Conservation (phyloP, 192 early-diverging fungal species). For the Coemansia asiatica region DNA sequence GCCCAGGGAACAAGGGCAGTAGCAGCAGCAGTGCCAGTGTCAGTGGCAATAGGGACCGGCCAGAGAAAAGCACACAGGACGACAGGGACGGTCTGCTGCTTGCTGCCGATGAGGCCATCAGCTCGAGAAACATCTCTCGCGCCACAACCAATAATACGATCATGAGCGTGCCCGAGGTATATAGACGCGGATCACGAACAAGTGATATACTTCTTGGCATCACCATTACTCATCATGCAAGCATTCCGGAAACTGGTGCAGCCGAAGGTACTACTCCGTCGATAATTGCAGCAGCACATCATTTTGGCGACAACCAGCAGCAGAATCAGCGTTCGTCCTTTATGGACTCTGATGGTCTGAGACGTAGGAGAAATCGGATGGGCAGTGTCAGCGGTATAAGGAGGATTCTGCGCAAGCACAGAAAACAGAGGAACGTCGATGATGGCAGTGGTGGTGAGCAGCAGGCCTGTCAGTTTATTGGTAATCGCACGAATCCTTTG, state of each 20-base stretch:
- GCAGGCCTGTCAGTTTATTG: conserved; percentile 39
- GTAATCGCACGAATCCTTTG: conserved; percentile 44
- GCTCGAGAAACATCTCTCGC: conserved; percentile 21
- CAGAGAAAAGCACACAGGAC: background rate
- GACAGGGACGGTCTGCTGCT: conserved; percentile 30
- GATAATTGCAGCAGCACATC: background rate
- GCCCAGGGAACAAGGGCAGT: background rate
- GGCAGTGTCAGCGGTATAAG: conserved; percentile 10
- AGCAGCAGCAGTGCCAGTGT: background rate
- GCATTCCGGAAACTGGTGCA: conserved; percentile 9
- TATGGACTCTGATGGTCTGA: background rate
- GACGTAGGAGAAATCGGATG: background rate
- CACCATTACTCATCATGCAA: conserved; percentile 2
- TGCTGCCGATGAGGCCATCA: conserved; percentile 27
- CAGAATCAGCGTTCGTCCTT: background rate
- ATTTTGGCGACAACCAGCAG: background rate
- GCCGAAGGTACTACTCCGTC: background rate
- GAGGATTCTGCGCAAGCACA: conserved; percentile 28
- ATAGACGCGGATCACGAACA: background rate
- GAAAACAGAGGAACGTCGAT: background rate
- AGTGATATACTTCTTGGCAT: background rate
- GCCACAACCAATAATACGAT: conserved; percentile 16
- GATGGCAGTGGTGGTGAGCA: conserved; percentile 4
- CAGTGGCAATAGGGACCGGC: background rate
- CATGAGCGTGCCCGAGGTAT: conserved; percentile 25